phyloP scores from a whole-genome alignment of 176 grass and related monocot species.

The Triticum aestivum region IWGSC_CS_RefSeq_v2.1 NC_057807.1:390280076-390280575 shows the following conservation, averaged over 20 bases:
- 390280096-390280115: not conserved
- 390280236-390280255: not conserved
- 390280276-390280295: not conserved
- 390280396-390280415: too few species aligned
- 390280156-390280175: not conserved
- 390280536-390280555: not conserved
- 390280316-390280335: not conserved
- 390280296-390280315: not conserved
- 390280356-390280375: not conserved
- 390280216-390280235: not conserved
- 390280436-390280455: too few species aligned
- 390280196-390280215: not conserved
- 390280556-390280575: not conserved
- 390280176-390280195: not conserved
- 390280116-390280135: conserved; percentile 14
- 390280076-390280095: not conserved
- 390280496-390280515: not conserved
- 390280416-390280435: not conserved
- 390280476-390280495: not conserved
- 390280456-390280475: too few species aligned
- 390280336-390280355: not conserved
- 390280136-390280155: not conserved
- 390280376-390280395: not conserved
- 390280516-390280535: not conserved
- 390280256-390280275: not conserved